phyloP scores from a whole-genome alignment of 2,329 filamentous ascomycete genomes.

The Diaporthe destruens region DNA sequence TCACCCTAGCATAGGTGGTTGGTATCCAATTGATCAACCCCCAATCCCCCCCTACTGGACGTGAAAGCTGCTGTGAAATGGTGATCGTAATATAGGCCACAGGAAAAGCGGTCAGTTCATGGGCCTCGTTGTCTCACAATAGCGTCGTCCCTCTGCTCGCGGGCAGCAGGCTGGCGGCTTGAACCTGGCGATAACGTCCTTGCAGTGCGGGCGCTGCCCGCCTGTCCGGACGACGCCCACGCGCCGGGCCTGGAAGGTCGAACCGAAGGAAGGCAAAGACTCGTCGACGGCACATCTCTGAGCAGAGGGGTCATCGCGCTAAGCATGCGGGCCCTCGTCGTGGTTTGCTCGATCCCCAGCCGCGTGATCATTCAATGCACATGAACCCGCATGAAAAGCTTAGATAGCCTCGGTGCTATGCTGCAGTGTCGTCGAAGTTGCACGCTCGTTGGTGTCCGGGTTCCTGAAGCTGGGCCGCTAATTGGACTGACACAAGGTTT shows the following conservation, averaged over 20 bases:
- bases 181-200: conserved; percentile 21
- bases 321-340: neutral
- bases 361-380: conserved; percentile 35
- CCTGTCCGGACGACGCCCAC: neutral
- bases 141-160: conserved; percentile 19
- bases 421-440: conserved; percentile 34
- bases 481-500: conserved; percentile 34
- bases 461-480: conserved; percentile 36
- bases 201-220: conserved; percentile 17
- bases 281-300: conserved; percentile 6
- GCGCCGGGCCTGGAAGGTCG: conserved; percentile 1
- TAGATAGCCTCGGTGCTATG: conserved; percentile 31
- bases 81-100: conserved; percentile 33
- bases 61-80: conserved; percentile 34
- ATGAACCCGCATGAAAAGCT: conserved; percentile 35
- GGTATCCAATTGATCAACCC: conserved; percentile 29
- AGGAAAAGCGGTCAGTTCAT: conserved; percentile 37
- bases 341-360: conserved; percentile 18
- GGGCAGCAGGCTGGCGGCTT: conserved; percentile 18
- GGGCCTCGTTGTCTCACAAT: conserved; percentile 34
- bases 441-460: conserved; percentile 33
- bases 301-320: conserved; percentile 6
- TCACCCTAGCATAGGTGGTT: conserved; percentile 12
- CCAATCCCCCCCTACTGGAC: neutral
- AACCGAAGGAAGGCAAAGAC: conserved; percentile 6